Evolutionary conservation across 2,329 filamentous ascomycete species (phyloP).

Genomic region (Fusarium sp.): DNA sequence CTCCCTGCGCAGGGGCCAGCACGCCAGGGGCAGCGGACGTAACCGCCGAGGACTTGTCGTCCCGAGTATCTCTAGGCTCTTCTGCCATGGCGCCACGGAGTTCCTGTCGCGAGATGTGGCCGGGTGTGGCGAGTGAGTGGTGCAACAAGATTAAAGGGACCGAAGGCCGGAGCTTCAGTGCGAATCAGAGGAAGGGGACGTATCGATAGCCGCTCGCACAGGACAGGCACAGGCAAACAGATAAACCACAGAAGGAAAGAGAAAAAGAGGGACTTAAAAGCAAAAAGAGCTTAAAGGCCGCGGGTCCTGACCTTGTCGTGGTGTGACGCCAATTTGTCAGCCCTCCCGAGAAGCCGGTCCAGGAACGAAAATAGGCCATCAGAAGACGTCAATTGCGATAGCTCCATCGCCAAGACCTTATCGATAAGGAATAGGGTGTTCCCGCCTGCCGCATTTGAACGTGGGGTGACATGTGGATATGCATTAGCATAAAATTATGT

Average conservation of each 20-base stretch:
- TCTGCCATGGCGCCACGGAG: slow-evolving; percentile 42
- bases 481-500: neutral
- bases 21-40: slow-evolving; percentile 33
- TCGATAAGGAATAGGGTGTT: neutral
- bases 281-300: slow-evolving; percentile 6
- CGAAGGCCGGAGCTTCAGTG: slow-evolving; percentile 12
- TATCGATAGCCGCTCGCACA: neutral
- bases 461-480: slow-evolving; percentile 1
- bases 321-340: slow-evolving; percentile 41
- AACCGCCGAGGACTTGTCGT: slow-evolving; percentile 29
- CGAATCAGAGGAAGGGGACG: neutral
- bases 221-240: slow-evolving; percentile 1
- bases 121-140: slow-evolving; percentile 15
- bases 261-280: slow-evolving; percentile 6
- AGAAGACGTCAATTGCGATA: neutral
- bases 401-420: slow-evolving; percentile 5
- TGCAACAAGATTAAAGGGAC: slow-evolving; percentile 14
- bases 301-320: slow-evolving; percentile 18
- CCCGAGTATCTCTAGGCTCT: slow-evolving; percentile 37
- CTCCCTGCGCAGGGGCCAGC: slow-evolving; percentile 30
- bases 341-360: slow-evolving; percentile 14
- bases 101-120: slow-evolving; percentile 22
- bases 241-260: neutral
- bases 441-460: neutral
- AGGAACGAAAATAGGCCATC: slow-evolving; percentile 2